A percentile compares a stretch with the other conserved stretches of the same genome.
phyloP scores from a whole-genome alignment of 495 filamentous ascomycete genomes.

The Daldinia caldariorum region DNA sequence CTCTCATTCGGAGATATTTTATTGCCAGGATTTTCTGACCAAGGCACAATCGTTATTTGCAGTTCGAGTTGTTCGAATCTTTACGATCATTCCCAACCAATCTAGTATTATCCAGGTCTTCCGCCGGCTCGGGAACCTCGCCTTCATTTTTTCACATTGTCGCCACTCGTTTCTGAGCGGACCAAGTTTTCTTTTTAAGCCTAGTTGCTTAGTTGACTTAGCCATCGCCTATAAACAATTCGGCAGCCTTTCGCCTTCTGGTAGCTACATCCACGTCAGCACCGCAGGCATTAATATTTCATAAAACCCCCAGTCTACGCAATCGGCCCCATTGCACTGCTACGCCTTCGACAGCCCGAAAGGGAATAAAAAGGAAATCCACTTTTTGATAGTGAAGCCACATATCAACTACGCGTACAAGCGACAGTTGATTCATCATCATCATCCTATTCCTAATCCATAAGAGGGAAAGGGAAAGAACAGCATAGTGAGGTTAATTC shows the following conservation, averaged over 20 bases:
- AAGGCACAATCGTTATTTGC: constrained; percentile 34
- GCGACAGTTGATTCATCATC: constrained; percentile 12
- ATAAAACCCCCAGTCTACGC: constrained; percentile 18
- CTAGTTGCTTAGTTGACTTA: constrained; percentile 34
- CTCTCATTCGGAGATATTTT: constrained; percentile 33
- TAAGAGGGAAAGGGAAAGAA: constrained; percentile 3
- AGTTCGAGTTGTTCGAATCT: constrained; percentile 19
- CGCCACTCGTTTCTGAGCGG: constrained; percentile 31
- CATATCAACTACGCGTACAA: constrained; percentile 32
- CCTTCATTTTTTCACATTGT: constrained; percentile 23
- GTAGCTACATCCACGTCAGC: constrained; percentile 33
- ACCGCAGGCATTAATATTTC: constrained; percentile 29
- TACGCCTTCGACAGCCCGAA: constrained; percentile 16
- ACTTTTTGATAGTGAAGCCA: constrained; percentile 29
- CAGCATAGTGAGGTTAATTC: constrained; percentile 5
- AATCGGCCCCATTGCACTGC: constrained; percentile 17
- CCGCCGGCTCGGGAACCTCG: constrained; percentile 44
- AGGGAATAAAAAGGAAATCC: constrained; percentile 28
- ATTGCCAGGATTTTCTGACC: constrained; percentile 19
- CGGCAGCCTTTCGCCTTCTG: constrained; percentile 32
- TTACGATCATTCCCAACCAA: constrained; percentile 37
- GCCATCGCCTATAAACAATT: constrained; percentile 18
- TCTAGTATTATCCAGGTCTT: constrained; percentile 42
- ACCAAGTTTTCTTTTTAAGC: constrained; percentile 21
- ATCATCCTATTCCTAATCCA: background rate